phyloP scores from a whole-genome alignment of 495 filamentous ascomycete species.

The Neurospora sp. region DNA sequence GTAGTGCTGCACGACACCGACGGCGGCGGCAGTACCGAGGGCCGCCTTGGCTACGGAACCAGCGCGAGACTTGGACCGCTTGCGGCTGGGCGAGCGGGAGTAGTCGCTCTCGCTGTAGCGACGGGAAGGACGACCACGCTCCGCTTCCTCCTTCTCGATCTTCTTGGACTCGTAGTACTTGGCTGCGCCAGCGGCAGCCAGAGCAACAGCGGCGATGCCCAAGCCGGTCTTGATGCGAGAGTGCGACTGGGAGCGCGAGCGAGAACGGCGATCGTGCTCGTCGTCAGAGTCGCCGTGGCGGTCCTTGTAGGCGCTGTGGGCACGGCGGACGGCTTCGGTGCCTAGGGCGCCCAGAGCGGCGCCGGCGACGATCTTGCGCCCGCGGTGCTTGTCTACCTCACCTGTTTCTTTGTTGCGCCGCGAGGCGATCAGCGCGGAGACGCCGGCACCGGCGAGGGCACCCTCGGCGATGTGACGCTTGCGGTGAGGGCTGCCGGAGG shows the following conservation, averaged over 20 bases:
- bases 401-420: conserved; percentile 51
- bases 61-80: conserved; percentile 49
- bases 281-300: conserved; percentile 41
- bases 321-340: conserved; percentile 66
- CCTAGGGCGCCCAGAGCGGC: conserved; percentile 75
- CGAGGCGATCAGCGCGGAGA: conserved; percentile 62
- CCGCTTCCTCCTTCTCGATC: conserved; percentile 50
- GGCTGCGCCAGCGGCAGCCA: conserved; percentile 62
- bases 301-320: conserved; percentile 60
- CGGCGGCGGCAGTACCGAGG: conserved; percentile 65
- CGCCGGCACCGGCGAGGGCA: conserved; percentile 67
- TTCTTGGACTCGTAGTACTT: conserved; percentile 64
- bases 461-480: conserved; percentile 80
- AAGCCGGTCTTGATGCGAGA: conserved; percentile 55
- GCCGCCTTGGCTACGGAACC: conserved; percentile 68
- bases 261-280: conserved; percentile 25
- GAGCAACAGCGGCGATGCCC: conserved; percentile 70
- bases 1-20: conserved; percentile 62
- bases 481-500: conserved; percentile 41
- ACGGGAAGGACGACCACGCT: conserved; percentile 60
- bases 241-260: conserved; percentile 48
- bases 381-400: conserved; percentile 47
- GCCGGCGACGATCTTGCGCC: conserved; percentile 68
- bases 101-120: conserved; percentile 38
- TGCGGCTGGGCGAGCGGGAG: conserved; percentile 30